A percentile compares a stretch with the other conserved stretches of the same genome.
phyloP scores from a whole-genome alignment of 2,329 filamentous ascomycete genomes.

The Aspergillus costaricaensis region DNA sequence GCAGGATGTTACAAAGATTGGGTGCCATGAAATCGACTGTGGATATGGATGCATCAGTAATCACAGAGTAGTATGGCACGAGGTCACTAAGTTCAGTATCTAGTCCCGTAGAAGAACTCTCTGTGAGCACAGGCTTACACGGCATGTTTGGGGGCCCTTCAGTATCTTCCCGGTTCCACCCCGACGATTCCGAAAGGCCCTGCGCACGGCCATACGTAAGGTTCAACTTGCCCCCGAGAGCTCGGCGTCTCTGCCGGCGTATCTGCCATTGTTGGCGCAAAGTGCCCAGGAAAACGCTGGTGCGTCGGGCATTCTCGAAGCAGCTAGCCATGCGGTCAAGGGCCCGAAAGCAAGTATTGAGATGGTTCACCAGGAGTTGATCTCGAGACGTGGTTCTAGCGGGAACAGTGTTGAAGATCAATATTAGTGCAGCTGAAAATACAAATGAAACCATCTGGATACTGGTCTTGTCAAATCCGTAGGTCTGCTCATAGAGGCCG shows the following conservation, averaged over 20 bases:
- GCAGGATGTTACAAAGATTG: conserved; percentile 10
- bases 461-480: conserved; percentile 48
- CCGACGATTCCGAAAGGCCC: conserved; percentile 21
- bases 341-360: conserved; percentile 47
- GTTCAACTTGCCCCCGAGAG: neutral
- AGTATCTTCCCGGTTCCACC: neutral
- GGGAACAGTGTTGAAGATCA: conserved; percentile 40
- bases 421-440: conserved; percentile 47
- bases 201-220: conserved; percentile 13
- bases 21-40: conserved; percentile 7
- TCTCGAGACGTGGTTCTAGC: conserved; percentile 27
- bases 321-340: conserved; percentile 45
- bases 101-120: neutral
- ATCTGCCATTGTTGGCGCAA: conserved; percentile 44
- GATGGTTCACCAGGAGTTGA: conserved; percentile 37
- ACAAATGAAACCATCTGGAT: conserved; percentile 49
- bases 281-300: conserved; percentile 41
- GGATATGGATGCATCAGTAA: neutral
- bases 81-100: neutral
- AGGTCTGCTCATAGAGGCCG: conserved; percentile 44
- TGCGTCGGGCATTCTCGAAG: conserved; percentile 45
- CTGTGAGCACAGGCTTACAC: too few relatives aligned
- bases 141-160: too few relatives aligned
- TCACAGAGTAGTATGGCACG: neutral
- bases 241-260: conserved; percentile 25